Base-by-base conservation (phyloP, 345 rosid species). In the Aegle marmelos region DNA sequence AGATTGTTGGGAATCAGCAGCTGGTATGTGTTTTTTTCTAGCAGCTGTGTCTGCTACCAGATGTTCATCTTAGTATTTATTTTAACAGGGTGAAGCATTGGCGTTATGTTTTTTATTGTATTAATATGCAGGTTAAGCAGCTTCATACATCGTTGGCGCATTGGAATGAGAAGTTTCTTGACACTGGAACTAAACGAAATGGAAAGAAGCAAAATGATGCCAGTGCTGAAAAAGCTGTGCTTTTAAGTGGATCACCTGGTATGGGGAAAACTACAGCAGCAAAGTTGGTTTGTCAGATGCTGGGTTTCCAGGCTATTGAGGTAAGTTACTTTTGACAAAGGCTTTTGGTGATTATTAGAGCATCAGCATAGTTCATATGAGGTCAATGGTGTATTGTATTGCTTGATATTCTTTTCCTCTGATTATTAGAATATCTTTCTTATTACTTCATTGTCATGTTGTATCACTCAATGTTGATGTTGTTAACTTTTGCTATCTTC, bases 231-330 rank as follows among this genome's bases (percentile, higher is more conserved):
- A 96, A 96, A 79, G 98, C 95, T 77, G 91, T 91, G 58, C 88
- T 95, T 72, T 85, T 95, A 79, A 90, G 97, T 75, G 99, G 99
- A 87, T 80, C 97, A 73, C 99, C 99, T 57, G 99, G 99, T 70
- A 94, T 92, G 78, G 98, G 99, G 81, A 95, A 95, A 88, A 95
- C 99, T 75, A 90, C 98, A 16, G 84, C 98, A 50, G 99, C 95
- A 74, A 93, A 92, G 87, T 86, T 95, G 90, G 94, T 93, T 82
- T 77, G 91, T 85, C 88, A 90, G 89, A 94, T 94, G 98, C 90
- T 94, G 56, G 97, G 97, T 85, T 91, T 95, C 83, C 98, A 91
- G 79, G 88, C 94, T 72, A 87, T 94, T 85, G 99, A 95, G 99
- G 99, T 91, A 72, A 76, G 72, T 36, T 76, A 33, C 71, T 34